Evolutionary conservation across 2,329 filamentous ascomycete species (phyloP).

Genomic region (Diaporthe sp.): DNA sequence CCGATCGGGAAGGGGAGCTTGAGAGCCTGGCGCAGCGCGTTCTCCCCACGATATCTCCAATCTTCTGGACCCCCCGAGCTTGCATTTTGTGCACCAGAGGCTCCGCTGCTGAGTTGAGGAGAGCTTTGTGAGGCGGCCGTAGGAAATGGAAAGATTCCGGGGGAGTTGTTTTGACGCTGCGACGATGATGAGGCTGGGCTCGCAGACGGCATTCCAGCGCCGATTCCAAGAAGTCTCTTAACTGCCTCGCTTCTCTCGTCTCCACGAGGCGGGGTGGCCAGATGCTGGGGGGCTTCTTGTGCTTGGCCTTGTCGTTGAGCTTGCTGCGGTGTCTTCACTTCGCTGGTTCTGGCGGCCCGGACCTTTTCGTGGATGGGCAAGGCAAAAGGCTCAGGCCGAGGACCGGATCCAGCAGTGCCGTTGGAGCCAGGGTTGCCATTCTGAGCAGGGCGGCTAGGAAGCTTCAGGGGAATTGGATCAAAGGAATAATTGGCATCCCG

Average conservation of each 20-base stretch:
- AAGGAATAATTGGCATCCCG: slow-evolving; percentile 44
- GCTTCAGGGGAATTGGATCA: slow-evolving; percentile 42
- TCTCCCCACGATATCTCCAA: slow-evolving; percentile 38
- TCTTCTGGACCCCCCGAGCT: slow-evolving; percentile 28
- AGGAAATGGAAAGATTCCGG: neutral
- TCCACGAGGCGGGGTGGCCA: slow-evolving; percentile 32
- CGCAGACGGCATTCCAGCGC: slow-evolving; percentile 2
- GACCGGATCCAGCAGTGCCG: slow-evolving; percentile 15
- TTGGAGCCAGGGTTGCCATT: slow-evolving; percentile 44
- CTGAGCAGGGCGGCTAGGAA: slow-evolving; percentile 47
- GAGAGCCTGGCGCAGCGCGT: slow-evolving; percentile 40
- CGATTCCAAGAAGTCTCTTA: slow-evolving; percentile 38
- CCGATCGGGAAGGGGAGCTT: slow-evolving; percentile 36
- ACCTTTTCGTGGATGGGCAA: slow-evolving; percentile 31
- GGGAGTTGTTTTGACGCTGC: slow-evolving; percentile 1
- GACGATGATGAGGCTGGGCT: neutral
- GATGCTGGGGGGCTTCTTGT: slow-evolving; percentile 5
- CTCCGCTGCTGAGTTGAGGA: slow-evolving; percentile 34
- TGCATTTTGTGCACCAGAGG: neutral
- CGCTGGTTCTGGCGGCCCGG: slow-evolving; percentile 6
- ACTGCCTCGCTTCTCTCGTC: slow-evolving; percentile 38
- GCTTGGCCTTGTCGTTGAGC: slow-evolving; percentile 11
- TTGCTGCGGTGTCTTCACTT: slow-evolving; percentile 12
- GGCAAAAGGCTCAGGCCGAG: slow-evolving; percentile 21
- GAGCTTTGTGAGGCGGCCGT: slow-evolving; percentile 11